These are phyloP conservation scores for Salvia sclarea DNA, from an alignment of 305 asterid species.

Conservation along the genomic window DNA sequence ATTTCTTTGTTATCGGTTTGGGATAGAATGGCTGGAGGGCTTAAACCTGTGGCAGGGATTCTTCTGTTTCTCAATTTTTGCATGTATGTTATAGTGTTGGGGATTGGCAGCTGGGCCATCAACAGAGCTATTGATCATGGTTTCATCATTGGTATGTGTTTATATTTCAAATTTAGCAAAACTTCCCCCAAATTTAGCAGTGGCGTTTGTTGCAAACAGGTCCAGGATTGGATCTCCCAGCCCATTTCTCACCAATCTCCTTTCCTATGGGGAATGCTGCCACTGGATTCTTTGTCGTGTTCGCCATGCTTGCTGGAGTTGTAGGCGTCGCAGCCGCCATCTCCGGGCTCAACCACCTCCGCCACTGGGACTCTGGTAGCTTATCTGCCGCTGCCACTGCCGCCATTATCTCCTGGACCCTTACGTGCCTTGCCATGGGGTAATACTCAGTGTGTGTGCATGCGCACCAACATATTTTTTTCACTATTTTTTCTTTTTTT, in stretches of 20 bases:
- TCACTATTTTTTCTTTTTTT: background rate
- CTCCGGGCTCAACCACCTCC: conserved; percentile 63
- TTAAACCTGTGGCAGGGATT: conserved; percentile 58
- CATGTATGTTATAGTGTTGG: conserved; percentile 69
- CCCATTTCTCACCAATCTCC: conserved; percentile 84
- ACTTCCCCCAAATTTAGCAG: too few relatives aligned
- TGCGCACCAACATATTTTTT: too few relatives aligned
- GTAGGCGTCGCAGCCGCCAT: conserved; percentile 78
- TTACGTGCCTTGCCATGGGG: conserved; percentile 96
- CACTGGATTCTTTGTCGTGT: conserved; percentile 82
- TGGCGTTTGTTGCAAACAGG: conserved; percentile 45
- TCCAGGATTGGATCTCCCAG: conserved; percentile 64
- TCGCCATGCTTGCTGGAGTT: conserved; percentile 76
- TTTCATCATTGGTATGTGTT: conserved; percentile 61
- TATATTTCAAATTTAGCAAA: background rate
- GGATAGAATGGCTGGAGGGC: conserved; percentile 52
- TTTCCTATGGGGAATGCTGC: conserved; percentile 97
- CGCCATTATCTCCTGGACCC: conserved; percentile 79
- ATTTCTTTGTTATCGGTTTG: too few relatives aligned
- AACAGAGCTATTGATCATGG: conserved; percentile 81
- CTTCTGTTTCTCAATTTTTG: conserved; percentile 82
- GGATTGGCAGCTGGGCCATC: conserved; percentile 82
- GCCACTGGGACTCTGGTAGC: conserved; percentile 62
- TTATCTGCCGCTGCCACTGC: conserved; percentile 64
- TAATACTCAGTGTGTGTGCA: too few relatives aligned